Evolutionary conservation across 768 basidiomycete genomes (phyloP).

Genomic region (Lyophyllum semitale): DNA sequence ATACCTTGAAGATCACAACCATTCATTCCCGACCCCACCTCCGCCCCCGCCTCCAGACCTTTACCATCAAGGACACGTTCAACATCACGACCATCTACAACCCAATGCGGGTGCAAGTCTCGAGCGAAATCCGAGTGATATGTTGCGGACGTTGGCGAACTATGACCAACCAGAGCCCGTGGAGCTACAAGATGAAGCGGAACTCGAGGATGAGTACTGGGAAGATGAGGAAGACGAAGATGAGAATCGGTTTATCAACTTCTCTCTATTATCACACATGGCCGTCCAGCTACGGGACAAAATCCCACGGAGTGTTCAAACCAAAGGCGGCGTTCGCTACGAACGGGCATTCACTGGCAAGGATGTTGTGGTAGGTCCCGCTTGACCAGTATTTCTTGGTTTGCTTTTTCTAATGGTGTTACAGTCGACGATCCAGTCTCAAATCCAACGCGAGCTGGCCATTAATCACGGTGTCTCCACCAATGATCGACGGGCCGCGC

Average conservation of each 20-base stretch:
- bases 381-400: background rate
- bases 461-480: slow-evolving; percentile 74
- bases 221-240: slow-evolving; percentile 70
- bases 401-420: background rate
- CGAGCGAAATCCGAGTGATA: slow-evolving; percentile 36
- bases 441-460: slow-evolving; percentile 82
- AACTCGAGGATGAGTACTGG: slow-evolving; percentile 52
- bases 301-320: slow-evolving; percentile 83
- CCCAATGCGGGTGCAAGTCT: slow-evolving; percentile 14
- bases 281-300: slow-evolving; percentile 89
- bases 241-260: slow-evolving; percentile 81
- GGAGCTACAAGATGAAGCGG: slow-evolving; percentile 24
- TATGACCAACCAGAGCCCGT: slow-evolving; percentile 23
- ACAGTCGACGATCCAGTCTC: slow-evolving; percentile 85
- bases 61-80: slow-evolving; percentile 2
- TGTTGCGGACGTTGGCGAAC: slow-evolving; percentile 36
- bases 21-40: slow-evolving; percentile 4
- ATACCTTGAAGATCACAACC: slow-evolving; percentile 2
- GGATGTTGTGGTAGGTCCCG: slow-evolving; percentile 79
- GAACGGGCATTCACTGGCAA: slow-evolving; percentile 91
- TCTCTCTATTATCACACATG: slow-evolving; percentile 83
- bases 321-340: slow-evolving; percentile 92
- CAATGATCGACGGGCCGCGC: slow-evolving; percentile 78
- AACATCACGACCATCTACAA: slow-evolving; percentile 9
- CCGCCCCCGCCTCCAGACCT: slow-evolving; percentile 3